phyloP scores from a whole-genome alignment of 208 protist genomes.

The Leishmania braziliensis region DNA sequence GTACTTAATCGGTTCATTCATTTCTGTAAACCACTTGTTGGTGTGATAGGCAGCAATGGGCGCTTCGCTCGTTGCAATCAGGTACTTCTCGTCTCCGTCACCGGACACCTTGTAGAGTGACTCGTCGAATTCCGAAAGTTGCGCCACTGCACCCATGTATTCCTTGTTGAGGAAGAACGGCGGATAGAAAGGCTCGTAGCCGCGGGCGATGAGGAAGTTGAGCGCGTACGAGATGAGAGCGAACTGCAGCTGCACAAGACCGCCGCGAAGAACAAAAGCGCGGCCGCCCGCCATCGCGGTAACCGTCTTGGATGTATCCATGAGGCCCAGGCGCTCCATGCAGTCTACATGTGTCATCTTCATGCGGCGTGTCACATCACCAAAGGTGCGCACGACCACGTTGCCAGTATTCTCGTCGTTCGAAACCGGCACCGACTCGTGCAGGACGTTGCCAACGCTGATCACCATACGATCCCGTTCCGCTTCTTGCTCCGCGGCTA shows the following conservation, averaged over 20 bases:
- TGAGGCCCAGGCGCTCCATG: slow-evolving; percentile 93
- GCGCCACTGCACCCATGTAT: slow-evolving; percentile 96
- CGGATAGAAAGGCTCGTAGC: slow-evolving; percentile 97
- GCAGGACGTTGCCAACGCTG: slow-evolving; percentile 96
- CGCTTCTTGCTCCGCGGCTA: slow-evolving; percentile 58
- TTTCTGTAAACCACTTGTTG: slow-evolving; percentile 93
- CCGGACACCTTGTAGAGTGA: slow-evolving; percentile 98
- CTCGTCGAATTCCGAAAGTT: slow-evolving; percentile 99
- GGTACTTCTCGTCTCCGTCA: slow-evolving; percentile 99
- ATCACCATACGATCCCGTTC: slow-evolving; percentile 83
- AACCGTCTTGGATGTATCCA: slow-evolving; percentile 78
- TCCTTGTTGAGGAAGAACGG: slow-evolving; percentile 99
- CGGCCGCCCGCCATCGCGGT: slow-evolving; percentile 95
- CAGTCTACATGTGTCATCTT: slow-evolving; percentile 93
- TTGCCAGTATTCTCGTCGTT: slow-evolving; percentile 97
- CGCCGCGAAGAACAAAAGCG: slow-evolving; percentile 98
- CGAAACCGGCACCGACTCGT: slow-evolving; percentile 93
- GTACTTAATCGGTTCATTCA: slow-evolving; percentile 94
- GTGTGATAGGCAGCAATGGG: slow-evolving; percentile 98
- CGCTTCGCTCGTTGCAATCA: slow-evolving; percentile 99
- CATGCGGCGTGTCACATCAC: slow-evolving; percentile 75
- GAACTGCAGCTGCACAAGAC: slow-evolving; percentile 97
- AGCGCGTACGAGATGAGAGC: slow-evolving; percentile 98
- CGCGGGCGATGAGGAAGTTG: slow-evolving; percentile 92
- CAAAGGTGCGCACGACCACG: slow-evolving; percentile 81